Percentiles rank a stretch among this genome's conserved stretches.
These are phyloP conservation scores for Collybia sp. DNA, from an alignment of 768 basidiomycete genomes.

Conservation along the genomic window DNA sequence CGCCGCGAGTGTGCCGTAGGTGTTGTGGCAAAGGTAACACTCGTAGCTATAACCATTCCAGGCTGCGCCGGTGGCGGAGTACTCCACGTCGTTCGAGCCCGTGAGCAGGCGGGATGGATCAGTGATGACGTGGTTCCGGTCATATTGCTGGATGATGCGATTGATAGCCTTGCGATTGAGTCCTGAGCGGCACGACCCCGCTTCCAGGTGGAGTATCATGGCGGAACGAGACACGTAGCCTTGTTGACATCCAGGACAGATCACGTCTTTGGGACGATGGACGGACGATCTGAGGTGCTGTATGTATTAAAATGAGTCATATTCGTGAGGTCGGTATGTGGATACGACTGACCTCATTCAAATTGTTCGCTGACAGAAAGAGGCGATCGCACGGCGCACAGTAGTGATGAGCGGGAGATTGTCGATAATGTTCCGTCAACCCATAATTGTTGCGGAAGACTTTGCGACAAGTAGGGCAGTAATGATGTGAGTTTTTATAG, in stretches of 20 bases:
- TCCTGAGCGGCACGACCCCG: not conserved
- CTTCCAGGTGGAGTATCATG: not conserved
- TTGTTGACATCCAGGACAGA: constrained; percentile 19
- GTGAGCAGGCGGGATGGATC: not conserved
- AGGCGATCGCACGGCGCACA: constrained; percentile 37
- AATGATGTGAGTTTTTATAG: constrained; percentile 31
- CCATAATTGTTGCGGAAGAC: constrained; percentile 35
- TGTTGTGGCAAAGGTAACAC: not conserved
- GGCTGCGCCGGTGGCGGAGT: not conserved
- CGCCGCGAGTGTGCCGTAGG: not conserved
- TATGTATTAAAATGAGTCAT: constrained; percentile 1
- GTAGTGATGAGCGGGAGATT: constrained; percentile 35
- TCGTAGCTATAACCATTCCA: not conserved
- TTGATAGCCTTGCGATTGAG: not conserved
- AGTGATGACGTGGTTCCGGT: not conserved
- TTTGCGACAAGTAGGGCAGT: constrained; percentile 35
- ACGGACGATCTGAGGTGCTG: constrained; percentile 50
- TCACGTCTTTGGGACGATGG: constrained; percentile 35
- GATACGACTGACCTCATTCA: constrained; percentile 16
- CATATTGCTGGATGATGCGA: not conserved
- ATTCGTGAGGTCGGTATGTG: not conserved
- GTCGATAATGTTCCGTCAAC: constrained; percentile 44
- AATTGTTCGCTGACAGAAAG: constrained; percentile 37
- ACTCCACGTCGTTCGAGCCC: not conserved
- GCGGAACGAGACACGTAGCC: not conserved